Evolutionary conservation across 2,329 filamentous ascomycete species (phyloP).

Genomic region (Aspergillus costaricaensis): DNA sequence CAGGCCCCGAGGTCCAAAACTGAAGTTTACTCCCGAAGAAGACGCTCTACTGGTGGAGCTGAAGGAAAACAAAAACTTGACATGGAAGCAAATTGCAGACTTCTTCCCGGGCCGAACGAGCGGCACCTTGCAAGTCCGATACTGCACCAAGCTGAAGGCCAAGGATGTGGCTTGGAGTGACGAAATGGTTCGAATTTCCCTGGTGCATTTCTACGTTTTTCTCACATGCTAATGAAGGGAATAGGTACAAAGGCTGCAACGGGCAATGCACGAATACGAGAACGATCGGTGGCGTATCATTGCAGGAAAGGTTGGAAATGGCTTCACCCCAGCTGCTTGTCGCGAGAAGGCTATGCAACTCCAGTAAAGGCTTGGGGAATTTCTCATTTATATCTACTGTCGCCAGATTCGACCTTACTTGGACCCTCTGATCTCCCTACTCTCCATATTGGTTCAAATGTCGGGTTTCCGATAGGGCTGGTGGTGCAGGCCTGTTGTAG

Average conservation of each 20-base stretch:
- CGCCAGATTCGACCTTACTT: constrained; percentile 5
- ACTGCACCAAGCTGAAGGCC: constrained; percentile 92
- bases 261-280: constrained; percentile 45
- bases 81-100: constrained; percentile 96
- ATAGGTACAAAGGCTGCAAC: constrained; percentile 42
- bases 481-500: constrained; percentile 10
- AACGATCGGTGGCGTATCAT: constrained; percentile 88
- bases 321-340: constrained; percentile 84
- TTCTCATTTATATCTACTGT: neutral
- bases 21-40: constrained; percentile 92
- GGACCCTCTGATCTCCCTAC: constrained; percentile 4
- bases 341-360: constrained; percentile 69
- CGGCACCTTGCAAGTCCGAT: constrained; percentile 87
- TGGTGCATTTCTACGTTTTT: neutral
- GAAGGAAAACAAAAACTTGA: constrained; percentile 92
- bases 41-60: constrained; percentile 84
- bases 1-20: constrained; percentile 79
- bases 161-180: constrained; percentile 94
- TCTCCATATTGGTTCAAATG: neutral
- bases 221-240: constrained; percentile 15
- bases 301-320: constrained; percentile 84
- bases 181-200: constrained; percentile 67
- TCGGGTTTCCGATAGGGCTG: constrained; percentile 9
- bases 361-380: constrained; percentile 11
- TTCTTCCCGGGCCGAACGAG: constrained; percentile 91